Percentiles rank a stretch among this genome's conserved stretches.
Evolutionary conservation across 371 early-diverging fungal species (phyloP).

Genomic region (Apophysomyces variabilis): DNA sequence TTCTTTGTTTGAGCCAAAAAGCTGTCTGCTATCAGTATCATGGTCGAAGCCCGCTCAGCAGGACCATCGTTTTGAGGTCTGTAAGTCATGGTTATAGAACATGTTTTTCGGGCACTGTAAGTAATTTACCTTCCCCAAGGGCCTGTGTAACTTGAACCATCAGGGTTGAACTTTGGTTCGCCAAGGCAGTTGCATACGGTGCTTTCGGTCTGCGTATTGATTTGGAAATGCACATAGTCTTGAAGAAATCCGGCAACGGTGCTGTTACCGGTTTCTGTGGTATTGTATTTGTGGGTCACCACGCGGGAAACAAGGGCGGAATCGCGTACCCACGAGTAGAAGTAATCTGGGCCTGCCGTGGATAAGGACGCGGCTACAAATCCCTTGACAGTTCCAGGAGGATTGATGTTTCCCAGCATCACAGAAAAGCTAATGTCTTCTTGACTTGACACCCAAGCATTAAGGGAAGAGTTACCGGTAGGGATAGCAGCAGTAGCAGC

Average conservation of each 20-base stretch:
- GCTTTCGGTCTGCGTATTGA: constrained; percentile 27
- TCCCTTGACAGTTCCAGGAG: constrained; percentile 35
- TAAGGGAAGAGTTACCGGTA: constrained; percentile 29
- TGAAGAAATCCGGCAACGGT: constrained; percentile 26
- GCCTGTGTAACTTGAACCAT: constrained; percentile 56
- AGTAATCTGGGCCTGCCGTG: constrained; percentile 70
- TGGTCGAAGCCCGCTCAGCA: constrained; percentile 66
- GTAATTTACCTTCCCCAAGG: constrained; percentile 59
- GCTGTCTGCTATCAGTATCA: constrained; percentile 52
- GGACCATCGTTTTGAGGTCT: constrained; percentile 87
- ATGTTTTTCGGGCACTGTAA: neutral
- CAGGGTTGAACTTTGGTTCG: constrained; percentile 78
- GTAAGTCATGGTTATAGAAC: neutral
- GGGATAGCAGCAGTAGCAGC: constrained; percentile 13
- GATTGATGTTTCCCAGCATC: constrained; percentile 39
- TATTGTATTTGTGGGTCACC: constrained; percentile 25
- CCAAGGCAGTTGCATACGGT: constrained; percentile 60
- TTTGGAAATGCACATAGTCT: constrained; percentile 45
- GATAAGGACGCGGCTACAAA: constrained; percentile 49
- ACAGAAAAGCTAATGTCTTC: constrained; percentile 27
- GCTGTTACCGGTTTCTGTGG: constrained; percentile 20
- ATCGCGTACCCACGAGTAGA: constrained; percentile 81
- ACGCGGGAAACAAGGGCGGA: constrained; percentile 65
- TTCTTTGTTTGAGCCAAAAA: constrained; percentile 19
- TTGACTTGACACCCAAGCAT: constrained; percentile 32